These are phyloP conservation scores for Zymoseptoria pseudotritici DNA, from an alignment of 2,329 filamentous ascomycete genomes.

Conservation along the genomic window DNA sequence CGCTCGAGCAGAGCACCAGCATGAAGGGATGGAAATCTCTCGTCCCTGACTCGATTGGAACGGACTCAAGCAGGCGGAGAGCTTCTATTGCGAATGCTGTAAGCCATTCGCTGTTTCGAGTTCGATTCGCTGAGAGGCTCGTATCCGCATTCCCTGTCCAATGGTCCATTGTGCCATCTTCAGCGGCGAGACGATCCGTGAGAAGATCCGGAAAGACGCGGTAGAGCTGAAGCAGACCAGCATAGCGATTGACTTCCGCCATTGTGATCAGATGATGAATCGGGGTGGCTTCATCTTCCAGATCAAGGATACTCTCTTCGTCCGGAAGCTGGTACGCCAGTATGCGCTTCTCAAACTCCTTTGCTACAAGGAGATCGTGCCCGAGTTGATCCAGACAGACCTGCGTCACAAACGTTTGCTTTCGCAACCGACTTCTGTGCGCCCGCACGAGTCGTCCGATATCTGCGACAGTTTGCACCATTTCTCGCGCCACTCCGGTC, in stretches of 20 bases:
- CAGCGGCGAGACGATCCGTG: conserved; percentile 3
- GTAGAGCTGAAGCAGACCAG: conserved; percentile 49
- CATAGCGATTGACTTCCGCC: conserved; percentile 48
- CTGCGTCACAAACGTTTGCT: conserved; percentile 19
- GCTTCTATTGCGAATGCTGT: conserved; percentile 48
- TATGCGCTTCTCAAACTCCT: conserved; percentile 43
- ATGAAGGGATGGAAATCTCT: conserved; percentile 49
- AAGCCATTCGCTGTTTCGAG: conserved; percentile 35
- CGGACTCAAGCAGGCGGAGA: conserved; percentile 42
- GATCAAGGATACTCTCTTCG: conserved; percentile 42
- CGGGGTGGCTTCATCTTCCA: conserved; percentile 46
- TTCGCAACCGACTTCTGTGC: conserved; percentile 10
- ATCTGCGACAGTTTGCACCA: conserved; percentile 39
- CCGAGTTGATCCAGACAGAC: conserved; percentile 13
- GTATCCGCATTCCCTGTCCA: not conserved
- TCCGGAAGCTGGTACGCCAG: conserved; percentile 42
- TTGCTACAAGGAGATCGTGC: conserved; percentile 26
- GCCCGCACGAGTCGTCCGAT: conserved; percentile 33
- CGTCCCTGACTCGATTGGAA: conserved; percentile 48
- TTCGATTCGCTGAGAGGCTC: conserved; percentile 16
- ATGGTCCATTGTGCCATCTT: not conserved
- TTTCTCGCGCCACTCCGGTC: conserved; percentile 43
- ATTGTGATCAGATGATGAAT: conserved; percentile 48
- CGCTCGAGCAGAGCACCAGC: conserved; percentile 36
- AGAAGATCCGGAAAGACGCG: conserved; percentile 43